Percentiles rank a stretch among this genome's conserved stretches.
Evolutionary conservation across 805 yeast species (phyloP).

Genomic region (Hanseniaspora guilliermondii): DNA sequence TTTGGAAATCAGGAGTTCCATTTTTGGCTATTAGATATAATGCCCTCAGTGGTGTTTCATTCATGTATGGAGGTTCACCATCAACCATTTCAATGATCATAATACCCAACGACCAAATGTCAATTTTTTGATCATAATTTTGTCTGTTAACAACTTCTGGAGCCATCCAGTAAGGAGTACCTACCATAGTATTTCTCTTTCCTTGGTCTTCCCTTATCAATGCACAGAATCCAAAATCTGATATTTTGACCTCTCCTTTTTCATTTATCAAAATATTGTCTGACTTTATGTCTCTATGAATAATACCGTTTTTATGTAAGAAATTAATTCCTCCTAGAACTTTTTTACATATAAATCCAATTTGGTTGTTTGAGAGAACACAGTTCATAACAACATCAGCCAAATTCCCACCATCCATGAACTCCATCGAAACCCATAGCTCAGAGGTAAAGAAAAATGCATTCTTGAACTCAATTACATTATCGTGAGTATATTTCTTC

Average conservation of each 20-base stretch:
- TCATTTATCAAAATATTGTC: conserved; percentile 78
- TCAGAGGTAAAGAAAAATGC: conserved; percentile 66
- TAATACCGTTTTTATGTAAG: conserved; percentile 81
- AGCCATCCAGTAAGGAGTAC: conserved; percentile 99
- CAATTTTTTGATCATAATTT: conserved; percentile 94
- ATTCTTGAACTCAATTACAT: conserved; percentile 88
- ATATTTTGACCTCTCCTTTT: conserved; percentile 80
- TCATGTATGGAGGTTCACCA: conserved; percentile 96
- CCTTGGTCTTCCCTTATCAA: conserved; percentile 69
- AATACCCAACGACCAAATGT: conserved; percentile 94
- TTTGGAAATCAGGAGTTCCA: conserved; percentile 88
- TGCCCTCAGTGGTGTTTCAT: conserved; percentile 91
- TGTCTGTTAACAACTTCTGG: conserved; percentile 94
- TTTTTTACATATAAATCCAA: conserved; percentile 88
- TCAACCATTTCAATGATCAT: conserved; percentile 98
- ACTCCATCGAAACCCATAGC: conserved; percentile 97
- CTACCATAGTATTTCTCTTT: conserved; percentile 96
- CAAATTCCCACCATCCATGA: conserved; percentile 95
- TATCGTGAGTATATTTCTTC: conserved; percentile 81
- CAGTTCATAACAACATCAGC: conserved; percentile 89
- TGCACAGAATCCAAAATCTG: conserved; percentile 96
- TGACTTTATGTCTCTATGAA: conserved; percentile 91
- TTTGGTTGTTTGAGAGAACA: conserved; percentile 84
- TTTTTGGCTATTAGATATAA: conserved; percentile 87
- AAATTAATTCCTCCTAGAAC: conserved; percentile 77